Evolutionary conservation across 768 basidiomycete species (phyloP).

Genomic region (Kwoniella europaea): DNA sequence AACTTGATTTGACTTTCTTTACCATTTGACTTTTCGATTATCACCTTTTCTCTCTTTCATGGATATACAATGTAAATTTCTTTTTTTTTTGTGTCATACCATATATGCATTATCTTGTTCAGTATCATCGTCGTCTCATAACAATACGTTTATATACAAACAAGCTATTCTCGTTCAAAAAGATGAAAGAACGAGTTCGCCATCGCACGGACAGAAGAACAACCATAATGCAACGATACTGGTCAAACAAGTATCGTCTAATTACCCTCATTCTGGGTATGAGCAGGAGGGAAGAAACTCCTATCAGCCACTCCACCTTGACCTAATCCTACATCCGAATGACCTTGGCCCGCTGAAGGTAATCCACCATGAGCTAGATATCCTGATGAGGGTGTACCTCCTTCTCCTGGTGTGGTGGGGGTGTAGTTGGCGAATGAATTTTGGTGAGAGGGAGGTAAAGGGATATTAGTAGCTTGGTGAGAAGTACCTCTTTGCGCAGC

Average conservation of each 20-base stretch:
- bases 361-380: constrained; percentile 4
- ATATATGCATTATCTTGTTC: constrained; percentile 3
- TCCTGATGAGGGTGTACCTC: constrained; percentile 1
- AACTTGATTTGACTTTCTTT: not conserved
- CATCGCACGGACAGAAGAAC: not conserved
- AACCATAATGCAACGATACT: not conserved
- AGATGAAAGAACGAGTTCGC: too few relatives aligned
- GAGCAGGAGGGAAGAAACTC: not conserved
- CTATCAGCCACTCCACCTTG: not conserved
- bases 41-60: not conserved
- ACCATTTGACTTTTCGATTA: not conserved
- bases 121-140: not conserved
- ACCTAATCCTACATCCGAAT: not conserved
- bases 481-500: not conserved
- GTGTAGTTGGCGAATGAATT: constrained; percentile 2
- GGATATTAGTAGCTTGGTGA: not conserved
- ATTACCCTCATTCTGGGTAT: not conserved
- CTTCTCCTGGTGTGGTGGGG: not conserved
- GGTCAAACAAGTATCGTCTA: not conserved
- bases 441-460: constrained; percentile 3
- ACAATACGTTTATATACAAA: not conserved
- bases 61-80: not conserved
- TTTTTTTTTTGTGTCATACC: not conserved
- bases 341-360: not conserved
- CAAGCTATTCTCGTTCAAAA: not conserved